Evolutionary conservation across 495 filamentous ascomycete species (phyloP), one percentile per base, ranked within the genome.

Genomic region (Aspergillus conjunctus): DNA sequence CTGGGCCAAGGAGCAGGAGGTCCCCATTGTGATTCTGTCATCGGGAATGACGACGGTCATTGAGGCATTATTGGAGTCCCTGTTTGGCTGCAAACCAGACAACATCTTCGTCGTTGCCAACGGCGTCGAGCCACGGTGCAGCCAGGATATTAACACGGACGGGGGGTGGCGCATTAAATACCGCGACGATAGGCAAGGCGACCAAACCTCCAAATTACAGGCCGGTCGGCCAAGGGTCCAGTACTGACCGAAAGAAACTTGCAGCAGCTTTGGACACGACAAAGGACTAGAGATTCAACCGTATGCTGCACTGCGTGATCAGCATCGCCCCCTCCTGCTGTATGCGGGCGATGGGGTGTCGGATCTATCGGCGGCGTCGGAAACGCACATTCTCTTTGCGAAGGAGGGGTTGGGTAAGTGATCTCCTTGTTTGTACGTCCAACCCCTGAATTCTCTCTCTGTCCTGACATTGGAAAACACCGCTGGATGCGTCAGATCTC

Each of bases 31-130:
- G 20, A 85, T 95, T 3, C 77, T 95, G 4, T 91, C 87, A 54
- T 85, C 85, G 12, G 91, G 91, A 58, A 95, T 95, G 91, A 81
- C 83, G 56, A 91, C 91, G 18, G 83, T 95, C 63, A 94, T 95
- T 72, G 78, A 85, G 32, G 87, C 88, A 7, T 76, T 95, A 32
- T 77, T 95, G 37, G 78, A 83, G 22, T 79, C 88, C 46, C 77
- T 91, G 15, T 73, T 94, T 14, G 91, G 91, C 0, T 74, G 54
- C 81, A 88, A 33, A 82, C 83, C 18, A 3, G 64, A 66, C 22
- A 80, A 87, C 49, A 83, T 93, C 68, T 82, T 89, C 66, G 91
- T 94, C 63, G 83, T 94, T 46, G 86, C 86, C 73, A 95, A 94
- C 65, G 75, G 87, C 54, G 88, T 90, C 37, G 76, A 74, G 34